Percentiles rank a stretch among this genome's conserved stretches.
phyloP scores from a whole-genome alignment of 2,329 filamentous ascomycete genomes.

The Aquanectria penicillioides region DNA sequence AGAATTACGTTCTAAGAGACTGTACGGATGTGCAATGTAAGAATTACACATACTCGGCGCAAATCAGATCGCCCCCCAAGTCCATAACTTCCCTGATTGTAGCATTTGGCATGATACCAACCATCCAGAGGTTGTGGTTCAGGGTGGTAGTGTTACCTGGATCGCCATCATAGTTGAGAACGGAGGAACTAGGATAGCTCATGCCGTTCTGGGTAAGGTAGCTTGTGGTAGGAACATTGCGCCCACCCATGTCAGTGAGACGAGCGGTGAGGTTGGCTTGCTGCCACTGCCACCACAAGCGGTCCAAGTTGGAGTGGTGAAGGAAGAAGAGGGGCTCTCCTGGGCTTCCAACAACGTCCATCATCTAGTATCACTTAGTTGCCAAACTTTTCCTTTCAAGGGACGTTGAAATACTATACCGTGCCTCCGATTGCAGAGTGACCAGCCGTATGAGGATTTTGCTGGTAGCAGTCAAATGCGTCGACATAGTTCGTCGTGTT shows the following conservation, averaged over 20 bases:
- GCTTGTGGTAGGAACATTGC: conserved; percentile 39
- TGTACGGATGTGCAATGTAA: too few species aligned
- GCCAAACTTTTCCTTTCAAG: neutral
- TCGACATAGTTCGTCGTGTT: conserved; percentile 9
- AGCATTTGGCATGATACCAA: conserved; percentile 34
- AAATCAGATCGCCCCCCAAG: conserved; percentile 24
- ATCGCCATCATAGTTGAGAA: conserved; percentile 23
- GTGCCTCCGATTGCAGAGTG: conserved; percentile 20
- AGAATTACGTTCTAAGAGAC: too few species aligned
- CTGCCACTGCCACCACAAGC: conserved; percentile 34
- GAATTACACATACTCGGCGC: conserved; percentile 33
- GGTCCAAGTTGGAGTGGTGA: conserved; percentile 27
- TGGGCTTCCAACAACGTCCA: conserved; percentile 13
- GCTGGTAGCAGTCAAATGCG: conserved; percentile 22
- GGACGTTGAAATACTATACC: conserved; percentile 1
- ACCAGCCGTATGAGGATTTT: conserved; percentile 15
- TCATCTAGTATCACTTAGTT: conserved; percentile 7
- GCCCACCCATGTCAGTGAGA: conserved; percentile 33
- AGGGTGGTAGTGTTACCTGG: conserved; percentile 21
- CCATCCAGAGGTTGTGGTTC: conserved; percentile 25
- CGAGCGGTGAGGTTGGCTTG: conserved; percentile 20
- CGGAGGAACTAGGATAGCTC: conserved; percentile 2
- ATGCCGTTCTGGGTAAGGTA: conserved; percentile 13
- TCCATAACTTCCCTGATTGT: conserved; percentile 36
- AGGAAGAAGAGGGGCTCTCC: conserved; percentile 24